These are phyloP conservation scores for Medicago ruthenica DNA, from an alignment of 306 rosid species.

Conservation along the genomic window DNA sequence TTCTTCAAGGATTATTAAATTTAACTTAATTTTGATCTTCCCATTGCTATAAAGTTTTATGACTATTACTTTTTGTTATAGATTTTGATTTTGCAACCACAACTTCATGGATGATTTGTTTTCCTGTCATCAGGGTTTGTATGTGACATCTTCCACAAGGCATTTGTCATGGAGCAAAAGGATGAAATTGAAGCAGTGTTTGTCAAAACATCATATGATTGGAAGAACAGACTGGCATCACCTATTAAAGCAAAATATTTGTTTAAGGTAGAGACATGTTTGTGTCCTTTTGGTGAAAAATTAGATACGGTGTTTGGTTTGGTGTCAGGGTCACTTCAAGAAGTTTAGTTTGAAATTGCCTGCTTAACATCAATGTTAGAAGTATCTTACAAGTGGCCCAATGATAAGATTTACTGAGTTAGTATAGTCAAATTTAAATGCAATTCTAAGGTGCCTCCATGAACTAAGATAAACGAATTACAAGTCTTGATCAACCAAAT, in stretches of 20 bases:
- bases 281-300: slow-evolving; percentile 24
- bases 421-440: slow-evolving; percentile 1
- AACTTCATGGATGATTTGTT: slow-evolving; percentile 16
- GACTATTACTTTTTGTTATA: background rate
- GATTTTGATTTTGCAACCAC: background rate
- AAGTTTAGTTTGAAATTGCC: slow-evolving; percentile 35
- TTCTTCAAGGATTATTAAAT: too few species aligned
- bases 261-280: slow-evolving; percentile 64
- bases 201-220: slow-evolving; percentile 57
- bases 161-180: slow-evolving; percentile 68
- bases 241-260: slow-evolving; percentile 51
- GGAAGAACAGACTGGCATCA: slow-evolving; percentile 59
- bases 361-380: slow-evolving; percentile 21
- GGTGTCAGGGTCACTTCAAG: slow-evolving; percentile 12
- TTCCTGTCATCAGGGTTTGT: slow-evolving; percentile 62
- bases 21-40: background rate
- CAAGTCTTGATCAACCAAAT: background rate
- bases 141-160: slow-evolving; percentile 54
- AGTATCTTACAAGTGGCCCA: slow-evolving; percentile 25
- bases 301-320: slow-evolving; percentile 18
- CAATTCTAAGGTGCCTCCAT: slow-evolving; percentile 19
- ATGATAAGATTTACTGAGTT: slow-evolving; percentile 23
- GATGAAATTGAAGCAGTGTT: slow-evolving; percentile 62
- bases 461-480: slow-evolving; percentile 19
- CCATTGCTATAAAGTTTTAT: background rate